Percentiles rank a stretch among this genome's conserved stretches.
These are phyloP conservation scores for Eucalyptus erythrocorys DNA, from an alignment of 345 rosid genomes.

Conservation along the genomic window DNA sequence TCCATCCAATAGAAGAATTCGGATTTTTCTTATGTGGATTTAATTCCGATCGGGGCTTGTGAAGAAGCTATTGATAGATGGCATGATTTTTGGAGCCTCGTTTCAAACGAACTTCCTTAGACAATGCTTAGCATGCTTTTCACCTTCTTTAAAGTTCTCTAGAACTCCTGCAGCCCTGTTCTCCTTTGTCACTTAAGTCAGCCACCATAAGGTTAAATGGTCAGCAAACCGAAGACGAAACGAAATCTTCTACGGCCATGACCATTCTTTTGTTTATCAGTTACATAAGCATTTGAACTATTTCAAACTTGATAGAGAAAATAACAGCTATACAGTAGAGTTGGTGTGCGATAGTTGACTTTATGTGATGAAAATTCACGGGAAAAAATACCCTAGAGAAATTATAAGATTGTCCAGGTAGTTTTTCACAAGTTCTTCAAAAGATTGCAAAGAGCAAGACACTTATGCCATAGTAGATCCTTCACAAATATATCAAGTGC, in stretches of 20 bases:
- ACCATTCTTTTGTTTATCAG: background rate
- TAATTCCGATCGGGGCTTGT: conserved; percentile 49
- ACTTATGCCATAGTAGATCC: conserved; percentile 62
- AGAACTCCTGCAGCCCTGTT: conserved; percentile 79
- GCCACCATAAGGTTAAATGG: background rate
- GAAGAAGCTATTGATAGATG: conserved; percentile 77
- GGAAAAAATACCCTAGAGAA: conserved; percentile 69
- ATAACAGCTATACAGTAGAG: background rate
- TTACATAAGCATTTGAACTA: background rate
- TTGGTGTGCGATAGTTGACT: conserved; percentile 75
- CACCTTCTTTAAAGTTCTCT: conserved; percentile 84
- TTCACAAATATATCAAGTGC: conserved; percentile 95
- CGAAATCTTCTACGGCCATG: background rate
- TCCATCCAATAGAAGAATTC: conserved; percentile 26
- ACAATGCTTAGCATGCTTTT: conserved; percentile 60
- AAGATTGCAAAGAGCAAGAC: background rate
- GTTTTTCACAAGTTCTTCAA: background rate
- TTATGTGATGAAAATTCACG: conserved; percentile 55
- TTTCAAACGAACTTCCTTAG: conserved; percentile 66
- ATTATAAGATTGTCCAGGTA: background rate
- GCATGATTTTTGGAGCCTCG: conserved; percentile 83
- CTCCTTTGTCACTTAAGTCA: conserved; percentile 59
- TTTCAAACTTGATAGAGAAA: background rate
- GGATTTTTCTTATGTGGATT: conserved; percentile 46
- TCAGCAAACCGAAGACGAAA: background rate